phyloP scores from a whole-genome alignment of 441 rosid species.

The Hypseocharis bilobata region DNA sequence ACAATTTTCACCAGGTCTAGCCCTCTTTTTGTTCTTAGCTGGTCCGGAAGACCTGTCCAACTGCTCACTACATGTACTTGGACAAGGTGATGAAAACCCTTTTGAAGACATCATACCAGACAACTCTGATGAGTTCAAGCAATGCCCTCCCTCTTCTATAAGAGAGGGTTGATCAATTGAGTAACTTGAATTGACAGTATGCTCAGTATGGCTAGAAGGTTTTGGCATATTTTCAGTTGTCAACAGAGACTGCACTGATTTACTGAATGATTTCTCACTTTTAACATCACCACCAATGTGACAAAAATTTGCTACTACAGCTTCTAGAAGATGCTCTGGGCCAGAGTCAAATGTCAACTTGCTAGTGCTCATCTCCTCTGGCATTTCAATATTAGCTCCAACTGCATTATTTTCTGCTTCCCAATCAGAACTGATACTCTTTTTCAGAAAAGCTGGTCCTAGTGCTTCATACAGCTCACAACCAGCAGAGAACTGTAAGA shows the following conservation, averaged over 20 bases:
- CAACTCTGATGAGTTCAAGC: slow-evolving; percentile 47
- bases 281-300: slow-evolving; percentile 38
- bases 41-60: slow-evolving; percentile 53
- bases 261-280: slow-evolving; percentile 46
- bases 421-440: slow-evolving; percentile 29
- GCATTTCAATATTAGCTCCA: slow-evolving; percentile 32
- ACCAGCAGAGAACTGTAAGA: slow-evolving; percentile 52
- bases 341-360: slow-evolving; percentile 48
- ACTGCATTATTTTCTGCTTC: slow-evolving; percentile 42
- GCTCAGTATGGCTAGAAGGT: slow-evolving; percentile 39
- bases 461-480: slow-evolving; percentile 80
- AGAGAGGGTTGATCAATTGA: slow-evolving; percentile 40
- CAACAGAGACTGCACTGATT: slow-evolving; percentile 44
- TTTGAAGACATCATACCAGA: slow-evolving; percentile 56
- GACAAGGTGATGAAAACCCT: slow-evolving; percentile 65
- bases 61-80: slow-evolving; percentile 55
- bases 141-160: slow-evolving; percentile 37
- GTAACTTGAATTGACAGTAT: slow-evolving; percentile 33
- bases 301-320: slow-evolving; percentile 70
- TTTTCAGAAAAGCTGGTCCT: slow-evolving; percentile 55
- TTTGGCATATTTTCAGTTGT: slow-evolving; percentile 42
- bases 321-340: slow-evolving; percentile 76
- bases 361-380: slow-evolving; percentile 49
- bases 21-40: slow-evolving; percentile 60
- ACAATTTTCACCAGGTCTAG: slow-evolving; percentile 72